Percentiles rank a stretch among this genome's conserved stretches.
These are phyloP conservation scores for Stagonosporopsis vannaccii DNA, from an alignment of 2,329 filamentous ascomycete genomes.

Conservation along the genomic window DNA sequence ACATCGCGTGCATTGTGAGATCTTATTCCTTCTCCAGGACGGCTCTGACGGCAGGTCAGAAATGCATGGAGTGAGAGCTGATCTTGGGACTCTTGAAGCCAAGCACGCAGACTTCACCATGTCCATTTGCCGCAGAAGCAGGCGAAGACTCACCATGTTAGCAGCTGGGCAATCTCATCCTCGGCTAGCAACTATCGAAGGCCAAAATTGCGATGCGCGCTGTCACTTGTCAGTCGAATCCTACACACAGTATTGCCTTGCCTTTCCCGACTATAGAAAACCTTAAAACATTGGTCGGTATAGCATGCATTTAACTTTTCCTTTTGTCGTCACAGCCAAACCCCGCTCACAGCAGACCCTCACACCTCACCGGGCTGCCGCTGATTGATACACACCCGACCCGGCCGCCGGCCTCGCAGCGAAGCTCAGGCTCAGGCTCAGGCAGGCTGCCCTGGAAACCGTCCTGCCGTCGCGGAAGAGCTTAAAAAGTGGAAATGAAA, in stretches of 20 bases:
- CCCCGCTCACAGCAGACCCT: not conserved
- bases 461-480: slow-evolving; percentile 23
- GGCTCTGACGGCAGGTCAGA: slow-evolving; percentile 8
- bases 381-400: not conserved
- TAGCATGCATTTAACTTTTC: not conserved
- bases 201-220: slow-evolving; percentile 28
- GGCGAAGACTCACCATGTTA: slow-evolving; percentile 4
- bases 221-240: slow-evolving; percentile 17
- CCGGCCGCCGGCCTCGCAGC: not conserved
- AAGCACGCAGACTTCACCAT: slow-evolving; percentile 2
- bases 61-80: not conserved
- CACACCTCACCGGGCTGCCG: not conserved
- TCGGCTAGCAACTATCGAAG: slow-evolving; percentile 14
- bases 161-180: slow-evolving; percentile 17
- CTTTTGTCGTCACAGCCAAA: not conserved
- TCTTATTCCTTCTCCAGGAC: not conserved
- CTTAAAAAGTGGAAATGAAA: slow-evolving; percentile 48
- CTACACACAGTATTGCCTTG: not conserved
- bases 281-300: not conserved
- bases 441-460: slow-evolving; percentile 25
- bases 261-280: not conserved
- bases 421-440: slow-evolving; percentile 25
- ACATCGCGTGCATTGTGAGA: too few species aligned
- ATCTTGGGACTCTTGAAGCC: slow-evolving; percentile 4
- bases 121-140: not conserved